Base-by-base conservation (phyloP, 2,329 filamentous ascomycete species). In the Fusarium avenaceum region DNA sequence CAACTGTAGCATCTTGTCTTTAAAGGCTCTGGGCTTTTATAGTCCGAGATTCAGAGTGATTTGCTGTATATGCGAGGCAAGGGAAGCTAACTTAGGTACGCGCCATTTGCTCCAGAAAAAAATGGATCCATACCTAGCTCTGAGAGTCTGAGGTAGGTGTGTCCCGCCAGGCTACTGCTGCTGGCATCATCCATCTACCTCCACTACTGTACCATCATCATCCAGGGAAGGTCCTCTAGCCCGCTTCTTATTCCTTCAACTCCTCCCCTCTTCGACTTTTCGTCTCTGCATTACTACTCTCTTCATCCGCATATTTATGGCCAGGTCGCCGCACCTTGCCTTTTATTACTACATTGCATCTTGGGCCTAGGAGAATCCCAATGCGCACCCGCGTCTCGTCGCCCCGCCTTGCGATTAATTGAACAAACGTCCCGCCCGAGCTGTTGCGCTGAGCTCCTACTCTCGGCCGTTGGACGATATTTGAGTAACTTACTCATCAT, bases 161-260 rank as follows among this genome's bases (percentile, higher is more conserved):
- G 45, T 32, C 49, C 59, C 54, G 53, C 67, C 58, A 73, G 72
- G 72, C 71, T 74, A 51, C 72, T 73, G 57, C 65, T 72, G 72
- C 69, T 73, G 71, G 70, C 72, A 74, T 74, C 72, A 74, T 74
- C 69, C 53, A 70, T 67, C 63, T 28, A 33, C 28, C 28, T 30
- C 28, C 28, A 30, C 10, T 30, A 10, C 28, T 30, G 28, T 30
- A 30, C 28, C 39, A 53, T 54, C 51, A 71, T 51, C 54, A 65
- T 49, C 30, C 57, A 43, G 32, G 38, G 35, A 42, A 35, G 50
- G 47, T 49, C 43, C 35, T 55, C 55, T 46, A 70, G 57, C 57
- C 56, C 58, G 59, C 53, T 70, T 66, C 67, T 64, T 59, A 54
- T 67, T 56, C 61, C 50, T 62, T 45, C 45, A 52, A 38, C 45